These are phyloP conservation scores for Ehretia macrophylla DNA, from an alignment of 257 asterid genomes.

Conservation along the genomic window DNA sequence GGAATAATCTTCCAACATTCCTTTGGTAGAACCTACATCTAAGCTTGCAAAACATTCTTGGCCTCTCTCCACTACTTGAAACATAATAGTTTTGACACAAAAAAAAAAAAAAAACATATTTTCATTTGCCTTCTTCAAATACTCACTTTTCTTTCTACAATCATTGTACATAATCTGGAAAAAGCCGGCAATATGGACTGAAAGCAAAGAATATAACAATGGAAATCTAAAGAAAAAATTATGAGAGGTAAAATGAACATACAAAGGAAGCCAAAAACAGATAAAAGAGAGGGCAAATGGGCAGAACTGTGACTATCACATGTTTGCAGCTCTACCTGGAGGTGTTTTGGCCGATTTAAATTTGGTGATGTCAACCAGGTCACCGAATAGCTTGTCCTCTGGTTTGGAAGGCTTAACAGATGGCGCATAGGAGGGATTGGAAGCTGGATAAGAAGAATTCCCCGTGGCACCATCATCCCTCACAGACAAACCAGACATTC, in stretches of 20 bases:
- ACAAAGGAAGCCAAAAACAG: conserved; percentile 2
- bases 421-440: conserved; percentile 48
- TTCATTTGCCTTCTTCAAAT: not conserved
- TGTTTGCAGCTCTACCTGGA: conserved; percentile 43
- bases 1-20: no score
- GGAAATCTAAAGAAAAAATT: not conserved
- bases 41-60: no score
- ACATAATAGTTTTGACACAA: no score
- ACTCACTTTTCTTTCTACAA: not conserved
- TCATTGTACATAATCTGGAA: not conserved
- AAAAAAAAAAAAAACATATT: not conserved
- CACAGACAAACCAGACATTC: conserved; percentile 64
- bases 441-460: conserved; percentile 26
- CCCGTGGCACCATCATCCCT: conserved; percentile 52
- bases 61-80: no score
- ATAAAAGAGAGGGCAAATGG: not conserved
- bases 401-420: conserved; percentile 71
- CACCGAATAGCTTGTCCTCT: conserved; percentile 73
- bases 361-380: conserved; percentile 66
- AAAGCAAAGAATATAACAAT: not conserved
- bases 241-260: conserved; percentile 5
- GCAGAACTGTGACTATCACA: conserved; percentile 23
- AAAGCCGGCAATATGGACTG: not conserved
- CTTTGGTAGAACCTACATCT: no score
- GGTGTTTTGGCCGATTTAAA: conserved; percentile 46